These are phyloP conservation scores for Inonotus obliquus DNA, from an alignment of 1,284 basidiomycete genomes.

Conservation along the genomic window DNA sequence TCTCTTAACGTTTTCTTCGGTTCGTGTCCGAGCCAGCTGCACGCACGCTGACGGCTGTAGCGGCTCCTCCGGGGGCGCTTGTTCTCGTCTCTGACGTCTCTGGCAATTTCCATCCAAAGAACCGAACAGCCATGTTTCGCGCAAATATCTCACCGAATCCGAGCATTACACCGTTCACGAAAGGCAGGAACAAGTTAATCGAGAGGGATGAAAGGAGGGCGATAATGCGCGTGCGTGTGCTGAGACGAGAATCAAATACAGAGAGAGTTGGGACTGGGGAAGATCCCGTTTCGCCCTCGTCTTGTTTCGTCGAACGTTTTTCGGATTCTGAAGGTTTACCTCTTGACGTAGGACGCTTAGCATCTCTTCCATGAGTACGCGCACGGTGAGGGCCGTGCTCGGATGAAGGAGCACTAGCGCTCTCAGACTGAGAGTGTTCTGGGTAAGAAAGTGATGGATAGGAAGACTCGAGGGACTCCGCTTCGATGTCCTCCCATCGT, in stretches of 20 bases:
- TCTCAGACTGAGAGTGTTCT: conserved; percentile 33
- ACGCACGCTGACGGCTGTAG: conserved; percentile 22
- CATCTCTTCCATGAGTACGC: not conserved
- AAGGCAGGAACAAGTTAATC: conserved; percentile 91
- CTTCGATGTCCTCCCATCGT: conserved; percentile 57
- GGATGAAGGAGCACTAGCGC: conserved; percentile 18
- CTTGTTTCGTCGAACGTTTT: conserved; percentile 21
- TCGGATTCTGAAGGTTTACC: conserved; percentile 23
- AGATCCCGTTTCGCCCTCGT: conserved; percentile 25
- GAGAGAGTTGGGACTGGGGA: conserved; percentile 69
- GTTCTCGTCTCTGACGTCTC: not conserved
- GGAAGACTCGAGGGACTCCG: conserved; percentile 60
- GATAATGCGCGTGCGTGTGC: conserved; percentile 57
- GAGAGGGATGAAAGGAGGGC: conserved; percentile 81
- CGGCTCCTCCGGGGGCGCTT: conserved; percentile 23
- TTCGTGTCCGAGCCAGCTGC: not conserved
- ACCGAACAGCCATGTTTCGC: conserved; percentile 74
- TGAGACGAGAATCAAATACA: conserved; percentile 68
- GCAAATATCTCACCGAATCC: conserved; percentile 98
- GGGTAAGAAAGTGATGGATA: conserved; percentile 73
- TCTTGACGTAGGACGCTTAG: conserved; percentile 1
- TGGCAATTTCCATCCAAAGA: conserved; percentile 41
- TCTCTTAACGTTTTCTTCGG: not conserved
- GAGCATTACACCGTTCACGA: conserved; percentile 97
- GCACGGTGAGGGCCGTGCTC: not conserved